Percentiles rank a stretch among this genome's conserved stretches.
Evolutionary conservation across 1,139 yeast species (phyloP).

Genomic region (Lipomyces yarrowii): DNA sequence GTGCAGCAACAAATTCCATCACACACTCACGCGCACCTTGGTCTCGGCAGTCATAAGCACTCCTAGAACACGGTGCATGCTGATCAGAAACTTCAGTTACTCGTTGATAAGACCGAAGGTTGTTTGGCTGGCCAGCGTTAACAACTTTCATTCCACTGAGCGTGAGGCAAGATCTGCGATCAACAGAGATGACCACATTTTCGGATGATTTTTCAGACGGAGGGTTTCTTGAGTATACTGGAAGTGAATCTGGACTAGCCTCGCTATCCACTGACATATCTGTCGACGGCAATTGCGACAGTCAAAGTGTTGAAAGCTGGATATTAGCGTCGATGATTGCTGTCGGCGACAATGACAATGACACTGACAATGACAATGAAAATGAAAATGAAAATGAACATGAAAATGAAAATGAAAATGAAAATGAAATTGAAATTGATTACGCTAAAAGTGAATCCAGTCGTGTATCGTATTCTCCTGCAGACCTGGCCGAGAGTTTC

Average conservation of each 20-base stretch:
- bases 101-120: neutral
- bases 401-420: neutral
- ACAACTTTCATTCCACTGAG: neutral
- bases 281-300: neutral
- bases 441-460: neutral
- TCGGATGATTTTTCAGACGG: conserved; percentile 1
- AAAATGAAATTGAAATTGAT: neutral
- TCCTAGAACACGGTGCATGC: neutral
- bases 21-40: neutral
- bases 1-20: neutral
- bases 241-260: neutral
- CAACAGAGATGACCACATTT: neutral
- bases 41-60: neutral
- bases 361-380: neutral
- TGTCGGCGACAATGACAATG: conserved; percentile 1
- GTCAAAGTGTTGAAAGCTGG: neutral
- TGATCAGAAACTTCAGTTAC: neutral
- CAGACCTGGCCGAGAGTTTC: conserved; percentile 1
- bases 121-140: neutral
- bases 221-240: neutral
- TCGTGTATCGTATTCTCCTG: neutral
- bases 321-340: neutral
- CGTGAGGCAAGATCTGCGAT: neutral
- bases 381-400: neutral
- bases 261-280: neutral